Percentiles rank a stretch among this genome's conserved stretches.
These are phyloP conservation scores for Limnomonas spitsbergensis DNA, from an alignment of 139 green algal genomes.

Conservation along the genomic window DNA sequence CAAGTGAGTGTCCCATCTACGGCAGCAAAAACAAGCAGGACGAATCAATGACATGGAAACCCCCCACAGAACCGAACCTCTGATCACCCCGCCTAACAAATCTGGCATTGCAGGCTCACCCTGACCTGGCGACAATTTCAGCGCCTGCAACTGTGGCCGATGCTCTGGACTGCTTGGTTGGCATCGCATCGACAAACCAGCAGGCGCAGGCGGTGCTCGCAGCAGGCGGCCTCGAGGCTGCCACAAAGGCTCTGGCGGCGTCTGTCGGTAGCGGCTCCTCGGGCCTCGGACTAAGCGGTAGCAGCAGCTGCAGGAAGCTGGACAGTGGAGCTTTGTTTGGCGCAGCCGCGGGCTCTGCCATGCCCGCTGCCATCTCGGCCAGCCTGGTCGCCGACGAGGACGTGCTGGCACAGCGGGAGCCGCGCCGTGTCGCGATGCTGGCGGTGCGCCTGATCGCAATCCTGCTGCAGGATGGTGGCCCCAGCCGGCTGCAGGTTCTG, in stretches of 20 bases:
- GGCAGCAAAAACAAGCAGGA: too few species aligned
- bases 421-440: background rate
- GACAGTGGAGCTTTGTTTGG: background rate
- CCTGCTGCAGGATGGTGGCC: background rate
- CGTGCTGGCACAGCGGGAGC: background rate
- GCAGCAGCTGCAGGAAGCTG: background rate
- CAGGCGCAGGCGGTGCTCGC: background rate
- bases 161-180: constrained; percentile 53
- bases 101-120: background rate
- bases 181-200: background rate
- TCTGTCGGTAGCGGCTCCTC: background rate
- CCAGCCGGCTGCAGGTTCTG: background rate
- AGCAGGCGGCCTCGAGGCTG: constrained; percentile 7
- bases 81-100: too few species aligned
- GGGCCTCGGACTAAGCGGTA: background rate
- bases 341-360: background rate
- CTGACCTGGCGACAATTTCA: background rate
- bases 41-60: too few species aligned
- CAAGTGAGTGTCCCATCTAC: background rate
- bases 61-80: too few species aligned
- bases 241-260: background rate
- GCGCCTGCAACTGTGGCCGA: constrained; percentile 36
- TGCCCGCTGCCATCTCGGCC: background rate
- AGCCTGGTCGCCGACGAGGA: background rate
- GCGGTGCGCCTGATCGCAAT: background rate